These are phyloP conservation scores for Candida caryicola DNA, from an alignment of 805 yeast species.

Conservation along the genomic window DNA sequence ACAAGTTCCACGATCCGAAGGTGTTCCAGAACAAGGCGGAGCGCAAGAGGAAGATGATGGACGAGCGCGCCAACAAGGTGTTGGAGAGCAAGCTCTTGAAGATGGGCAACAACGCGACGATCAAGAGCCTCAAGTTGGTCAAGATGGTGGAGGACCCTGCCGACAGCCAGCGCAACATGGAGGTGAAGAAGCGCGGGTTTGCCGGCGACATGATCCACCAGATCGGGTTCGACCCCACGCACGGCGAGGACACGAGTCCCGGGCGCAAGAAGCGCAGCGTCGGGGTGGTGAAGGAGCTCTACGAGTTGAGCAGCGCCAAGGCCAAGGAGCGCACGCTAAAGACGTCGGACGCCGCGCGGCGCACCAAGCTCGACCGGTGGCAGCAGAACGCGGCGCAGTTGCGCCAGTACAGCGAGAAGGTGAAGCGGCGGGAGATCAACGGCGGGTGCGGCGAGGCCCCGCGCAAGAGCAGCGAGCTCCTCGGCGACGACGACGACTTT, in stretches of 20 bases:
- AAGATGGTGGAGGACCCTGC: conserved; percentile 3
- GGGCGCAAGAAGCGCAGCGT: conserved; percentile 8
- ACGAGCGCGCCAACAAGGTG: conserved; percentile 27
- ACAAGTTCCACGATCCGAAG: conserved; percentile 48
- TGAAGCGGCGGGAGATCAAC: conserved; percentile 8
- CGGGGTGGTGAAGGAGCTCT: conserved; percentile 19
- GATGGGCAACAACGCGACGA: conserved; percentile 16
- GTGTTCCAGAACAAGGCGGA: conserved; percentile 38
- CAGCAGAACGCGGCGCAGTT: conserved; percentile 17
- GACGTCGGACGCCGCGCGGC: conserved; percentile 15
- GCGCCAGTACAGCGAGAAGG: conserved; percentile 14
- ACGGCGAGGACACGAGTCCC: conserved; percentile 13
- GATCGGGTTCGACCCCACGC: conserved; percentile 55
- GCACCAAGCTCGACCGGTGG: conserved; percentile 22
- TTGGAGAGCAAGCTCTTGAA: conserved; percentile 37
- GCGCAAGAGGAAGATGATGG: conserved; percentile 27
- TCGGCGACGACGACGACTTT: conserved; percentile 8
- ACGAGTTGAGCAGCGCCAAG: conserved; percentile 18
- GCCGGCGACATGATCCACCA: conserved; percentile 31
- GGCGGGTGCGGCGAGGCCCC: conserved; percentile 3
- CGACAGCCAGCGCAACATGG: conserved; percentile 15
- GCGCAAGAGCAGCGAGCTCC: conserved; percentile 6
- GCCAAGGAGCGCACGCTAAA: conserved; percentile 15
- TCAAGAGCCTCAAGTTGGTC: conserved; percentile 19
- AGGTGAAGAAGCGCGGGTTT: conserved; percentile 17